Percentiles rank a stretch among this genome's conserved stretches.
These are phyloP conservation scores for Elaeis oleifera DNA, from an alignment of 202 grass and related monocot species.

Conservation along the genomic window DNA sequence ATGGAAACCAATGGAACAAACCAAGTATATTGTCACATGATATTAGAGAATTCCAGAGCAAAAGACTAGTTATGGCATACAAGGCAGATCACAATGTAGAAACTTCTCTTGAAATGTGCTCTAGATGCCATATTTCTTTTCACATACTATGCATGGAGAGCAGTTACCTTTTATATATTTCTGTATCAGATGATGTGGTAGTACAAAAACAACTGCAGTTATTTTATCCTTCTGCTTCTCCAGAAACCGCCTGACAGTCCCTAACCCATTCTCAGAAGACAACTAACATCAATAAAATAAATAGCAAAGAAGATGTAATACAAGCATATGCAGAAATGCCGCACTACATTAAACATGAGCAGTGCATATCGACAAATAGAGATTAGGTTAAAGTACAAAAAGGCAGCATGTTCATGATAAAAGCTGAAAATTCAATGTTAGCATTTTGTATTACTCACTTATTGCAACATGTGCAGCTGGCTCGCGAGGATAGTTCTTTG, in stretches of 20 bases:
- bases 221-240: slow-evolving; percentile 95
- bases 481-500: slow-evolving; percentile 87
- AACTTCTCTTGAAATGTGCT: too few species aligned
- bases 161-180: slow-evolving; percentile 88
- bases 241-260: slow-evolving; percentile 80
- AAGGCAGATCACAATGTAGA: too few species aligned
- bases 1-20: slow-evolving; percentile 16
- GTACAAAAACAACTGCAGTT: slow-evolving; percentile 77
- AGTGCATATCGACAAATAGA: slow-evolving; percentile 6
- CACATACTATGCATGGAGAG: neutral
- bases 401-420: slow-evolving; percentile 9
- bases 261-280: slow-evolving; percentile 30
- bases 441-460: slow-evolving; percentile 46
- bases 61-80: too few species aligned
- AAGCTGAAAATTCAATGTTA: neutral
- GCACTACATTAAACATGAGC: neutral
- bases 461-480: slow-evolving; percentile 93
- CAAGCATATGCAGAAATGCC: neutral
- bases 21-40: too few species aligned
- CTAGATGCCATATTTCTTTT: too few species aligned
- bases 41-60: too few species aligned
- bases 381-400: slow-evolving; percentile 11
- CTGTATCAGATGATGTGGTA: slow-evolving; percentile 64
- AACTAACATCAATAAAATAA: slow-evolving; percentile 17
- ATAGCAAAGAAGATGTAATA: slow-evolving; percentile 13